A percentile compares a stretch with the other conserved stretches of the same genome.
These are phyloP conservation scores for Fusarium sarcochroum DNA, from an alignment of 2,329 filamentous ascomycete genomes.

Conservation along the genomic window DNA sequence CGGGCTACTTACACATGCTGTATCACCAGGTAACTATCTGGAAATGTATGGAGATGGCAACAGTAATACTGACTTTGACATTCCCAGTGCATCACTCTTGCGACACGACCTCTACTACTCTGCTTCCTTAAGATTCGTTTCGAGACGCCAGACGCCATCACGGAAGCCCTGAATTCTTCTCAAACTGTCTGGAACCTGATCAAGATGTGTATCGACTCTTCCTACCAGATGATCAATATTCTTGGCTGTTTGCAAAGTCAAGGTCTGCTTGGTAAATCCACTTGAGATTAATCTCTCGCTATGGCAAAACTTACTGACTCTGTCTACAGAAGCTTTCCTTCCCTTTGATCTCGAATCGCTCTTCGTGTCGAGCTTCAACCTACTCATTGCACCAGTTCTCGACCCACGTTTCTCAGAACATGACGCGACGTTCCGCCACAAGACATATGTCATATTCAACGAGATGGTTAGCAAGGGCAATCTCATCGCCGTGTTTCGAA, in stretches of 20 bases:
- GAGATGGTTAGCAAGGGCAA: conserved; percentile 63
- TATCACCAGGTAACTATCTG: conserved; percentile 51
- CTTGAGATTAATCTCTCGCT: conserved; percentile 3
- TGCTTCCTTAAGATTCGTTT: conserved; percentile 53
- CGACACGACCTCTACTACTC: conserved; percentile 51
- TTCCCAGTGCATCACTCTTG: conserved; percentile 51
- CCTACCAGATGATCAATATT: conserved; percentile 54
- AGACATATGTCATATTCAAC: conserved; percentile 60
- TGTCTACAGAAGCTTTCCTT: conserved; percentile 60
- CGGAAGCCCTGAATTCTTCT: conserved; percentile 56
- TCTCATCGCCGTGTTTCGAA: conserved; percentile 59
- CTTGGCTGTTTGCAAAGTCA: conserved; percentile 61
- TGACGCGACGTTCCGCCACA: conserved; percentile 56
- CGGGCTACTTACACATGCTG: conserved; percentile 52
- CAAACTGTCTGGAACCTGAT: conserved; percentile 52
- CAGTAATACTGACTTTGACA: background rate
- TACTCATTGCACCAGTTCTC: conserved; percentile 56
- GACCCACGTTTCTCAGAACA: conserved; percentile 55
- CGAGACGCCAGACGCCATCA: conserved; percentile 44
- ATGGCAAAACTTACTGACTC: background rate
- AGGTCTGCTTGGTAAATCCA: conserved; percentile 59
- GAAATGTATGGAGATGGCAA: too few relatives aligned
- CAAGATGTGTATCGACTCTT: conserved; percentile 55
- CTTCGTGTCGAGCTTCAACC: conserved; percentile 59
- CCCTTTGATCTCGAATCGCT: conserved; percentile 63